Evolutionary conservation across 129 eudicot species (phyloP).

Genomic region (Escallonia herrerae): DNA sequence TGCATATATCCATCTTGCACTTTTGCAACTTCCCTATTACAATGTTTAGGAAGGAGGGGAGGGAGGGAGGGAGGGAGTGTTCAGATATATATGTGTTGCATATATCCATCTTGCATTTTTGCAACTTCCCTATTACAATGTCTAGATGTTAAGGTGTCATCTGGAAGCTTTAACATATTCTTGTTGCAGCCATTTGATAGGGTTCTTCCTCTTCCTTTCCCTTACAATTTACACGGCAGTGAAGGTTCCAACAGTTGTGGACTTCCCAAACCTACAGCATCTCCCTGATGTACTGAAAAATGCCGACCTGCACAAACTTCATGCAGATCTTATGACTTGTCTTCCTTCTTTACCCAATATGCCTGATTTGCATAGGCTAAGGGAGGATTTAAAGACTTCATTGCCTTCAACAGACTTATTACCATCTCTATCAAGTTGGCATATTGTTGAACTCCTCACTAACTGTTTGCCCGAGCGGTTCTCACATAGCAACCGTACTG

Average conservation of each 20-base stretch:
- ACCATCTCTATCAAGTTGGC: constrained; percentile 57
- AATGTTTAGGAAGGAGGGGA: no score
- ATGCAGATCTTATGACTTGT: constrained; percentile 53
- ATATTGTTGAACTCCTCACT: constrained; percentile 57
- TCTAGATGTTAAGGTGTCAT: neutral
- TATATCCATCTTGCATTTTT: neutral
- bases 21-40: neutral
- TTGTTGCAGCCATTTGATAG: constrained; percentile 88
- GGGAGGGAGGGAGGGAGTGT: no score
- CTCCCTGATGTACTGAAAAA: constrained; percentile 57
- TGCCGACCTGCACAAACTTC: constrained; percentile 64
- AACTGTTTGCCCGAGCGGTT: constrained; percentile 79
- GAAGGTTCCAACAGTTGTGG: constrained; percentile 70
- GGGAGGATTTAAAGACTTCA: constrained; percentile 55
- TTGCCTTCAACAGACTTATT: constrained; percentile 47
- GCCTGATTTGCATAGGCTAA: constrained; percentile 66
- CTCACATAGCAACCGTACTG: constrained; percentile 62
- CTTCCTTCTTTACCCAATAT: constrained; percentile 68
- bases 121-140: neutral
- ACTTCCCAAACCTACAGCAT: constrained; percentile 49
- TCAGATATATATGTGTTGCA: neutral
- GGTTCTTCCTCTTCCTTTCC: constrained; percentile 83
- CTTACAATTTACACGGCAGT: constrained; percentile 80
- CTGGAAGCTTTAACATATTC: constrained; percentile 4
- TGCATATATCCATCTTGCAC: neutral